phyloP scores from a whole-genome alignment of 2,329 filamentous ascomycete species.

The Beauveria rudraprayagi region DNA sequence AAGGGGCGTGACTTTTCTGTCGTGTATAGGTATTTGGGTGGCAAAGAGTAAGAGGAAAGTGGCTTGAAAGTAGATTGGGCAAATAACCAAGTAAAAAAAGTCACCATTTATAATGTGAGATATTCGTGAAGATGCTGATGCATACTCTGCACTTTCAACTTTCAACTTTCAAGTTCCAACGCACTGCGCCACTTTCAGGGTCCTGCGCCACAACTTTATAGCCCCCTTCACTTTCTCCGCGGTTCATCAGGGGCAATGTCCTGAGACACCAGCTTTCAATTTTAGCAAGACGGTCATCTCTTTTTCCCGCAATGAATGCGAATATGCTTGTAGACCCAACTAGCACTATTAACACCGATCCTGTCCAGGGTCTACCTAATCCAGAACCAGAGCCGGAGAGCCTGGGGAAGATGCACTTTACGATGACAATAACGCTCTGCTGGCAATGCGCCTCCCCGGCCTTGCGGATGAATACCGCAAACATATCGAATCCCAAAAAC shows the following conservation, averaged over 20 bases:
- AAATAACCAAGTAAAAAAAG: too few species aligned
- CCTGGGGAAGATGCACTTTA: neutral
- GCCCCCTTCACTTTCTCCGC: too few species aligned
- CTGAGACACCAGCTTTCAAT: neutral
- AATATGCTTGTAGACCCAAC: neutral
- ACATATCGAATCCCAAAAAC: neutral
- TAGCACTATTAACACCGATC: neutral
- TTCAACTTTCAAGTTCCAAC: too few species aligned
- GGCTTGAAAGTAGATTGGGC: too few species aligned
- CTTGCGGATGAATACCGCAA: neutral
- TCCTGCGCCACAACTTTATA: too few species aligned
- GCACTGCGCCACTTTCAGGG: too few species aligned
- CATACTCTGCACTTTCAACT: too few species aligned
- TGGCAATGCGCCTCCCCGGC: neutral
- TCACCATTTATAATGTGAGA: too few species aligned
- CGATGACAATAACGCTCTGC: neutral
- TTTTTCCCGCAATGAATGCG: neutral
- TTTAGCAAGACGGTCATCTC: too few species aligned
- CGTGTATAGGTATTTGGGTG: conserved; percentile 64
- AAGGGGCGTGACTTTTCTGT: conserved; percentile 74
- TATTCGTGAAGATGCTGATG: too few species aligned
- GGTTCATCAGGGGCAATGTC: neutral
- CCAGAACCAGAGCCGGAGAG: neutral
- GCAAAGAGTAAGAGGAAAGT: conserved; percentile 32
- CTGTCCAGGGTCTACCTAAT: neutral